Evolutionary conservation across 177 flowering plant species (phyloP).

Genomic region (Vitis hybrid): DNA sequence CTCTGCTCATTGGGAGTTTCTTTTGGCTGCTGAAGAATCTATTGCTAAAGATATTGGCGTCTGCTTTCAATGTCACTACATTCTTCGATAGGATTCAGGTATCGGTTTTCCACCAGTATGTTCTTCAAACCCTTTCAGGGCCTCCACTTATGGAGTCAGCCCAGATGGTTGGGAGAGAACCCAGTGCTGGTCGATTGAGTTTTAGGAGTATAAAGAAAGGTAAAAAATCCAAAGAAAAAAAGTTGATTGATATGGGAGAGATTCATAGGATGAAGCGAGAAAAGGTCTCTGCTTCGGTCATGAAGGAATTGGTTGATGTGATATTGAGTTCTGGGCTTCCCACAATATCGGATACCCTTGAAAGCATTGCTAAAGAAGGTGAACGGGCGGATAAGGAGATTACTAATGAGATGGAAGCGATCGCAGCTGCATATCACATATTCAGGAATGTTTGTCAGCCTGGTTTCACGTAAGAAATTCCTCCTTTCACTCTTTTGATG

Average conservation of each 20-base stretch:
- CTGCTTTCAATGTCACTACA: slow-evolving; percentile 50
- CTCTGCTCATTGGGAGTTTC: slow-evolving; percentile 48
- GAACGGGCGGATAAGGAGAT: slow-evolving; percentile 46
- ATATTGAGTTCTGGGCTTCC: slow-evolving; percentile 43
- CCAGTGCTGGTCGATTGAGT: slow-evolving; percentile 32
- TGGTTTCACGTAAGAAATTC: slow-evolving; percentile 39
- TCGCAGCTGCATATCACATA: slow-evolving; percentile 43
- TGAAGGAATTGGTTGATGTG: slow-evolving; percentile 49
- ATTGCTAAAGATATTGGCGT: slow-evolving; percentile 49
- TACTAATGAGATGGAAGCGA: slow-evolving; percentile 59
- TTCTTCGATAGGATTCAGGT: slow-evolving; percentile 73
- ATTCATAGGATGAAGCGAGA: slow-evolving; percentile 48
- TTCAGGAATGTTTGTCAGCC: slow-evolving; percentile 53
- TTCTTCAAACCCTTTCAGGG: slow-evolving; percentile 59
- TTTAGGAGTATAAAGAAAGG: slow-evolving; percentile 30
- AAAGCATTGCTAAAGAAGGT: slow-evolving; percentile 23
- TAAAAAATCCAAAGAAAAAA: slow-evolving; percentile 19
- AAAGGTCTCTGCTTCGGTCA: slow-evolving; percentile 63
- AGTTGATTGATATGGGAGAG: slow-evolving; percentile 50
- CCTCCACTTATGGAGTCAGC: slow-evolving; percentile 40
- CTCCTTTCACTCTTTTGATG: background rate
- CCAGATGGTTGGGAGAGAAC: slow-evolving; percentile 26
- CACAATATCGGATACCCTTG: slow-evolving; percentile 48
- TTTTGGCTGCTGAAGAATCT: slow-evolving; percentile 59
- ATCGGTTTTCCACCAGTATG: slow-evolving; percentile 62